phyloP scores from a whole-genome alignment of 495 filamentous ascomycete genomes.

The Pyrenula massariospora region DNA sequence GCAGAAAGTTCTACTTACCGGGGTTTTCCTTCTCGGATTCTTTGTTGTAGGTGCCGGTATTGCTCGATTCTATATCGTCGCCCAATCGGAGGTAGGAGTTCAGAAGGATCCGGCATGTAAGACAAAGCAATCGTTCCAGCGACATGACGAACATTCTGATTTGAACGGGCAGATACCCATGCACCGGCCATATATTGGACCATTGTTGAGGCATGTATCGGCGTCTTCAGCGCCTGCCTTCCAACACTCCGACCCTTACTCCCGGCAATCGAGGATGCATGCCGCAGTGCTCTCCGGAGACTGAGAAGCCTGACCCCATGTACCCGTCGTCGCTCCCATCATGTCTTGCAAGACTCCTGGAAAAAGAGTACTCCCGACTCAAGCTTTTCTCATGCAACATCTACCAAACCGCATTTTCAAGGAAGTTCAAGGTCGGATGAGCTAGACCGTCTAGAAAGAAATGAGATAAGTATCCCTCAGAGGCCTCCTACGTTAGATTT shows the following conservation, averaged over 20 bases:
- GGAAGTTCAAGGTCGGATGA: neutral
- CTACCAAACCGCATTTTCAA: neutral
- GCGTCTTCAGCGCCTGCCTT: slow-evolving; percentile 8
- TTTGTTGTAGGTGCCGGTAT: neutral
- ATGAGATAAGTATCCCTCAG: neutral
- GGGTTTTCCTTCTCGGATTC: slow-evolving; percentile 29
- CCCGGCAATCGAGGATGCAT: neutral
- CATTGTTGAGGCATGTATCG: neutral
- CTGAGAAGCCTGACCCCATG: neutral
- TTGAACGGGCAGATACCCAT: neutral
- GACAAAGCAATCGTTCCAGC: slow-evolving; percentile 1
- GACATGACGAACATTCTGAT: neutral
- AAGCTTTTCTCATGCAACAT: neutral
- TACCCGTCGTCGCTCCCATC: neutral
- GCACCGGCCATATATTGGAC: neutral
- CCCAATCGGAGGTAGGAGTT: neutral
- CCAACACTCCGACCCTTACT: slow-evolving; percentile 8
- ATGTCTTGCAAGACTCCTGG: neutral
- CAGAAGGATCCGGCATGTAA: neutral
- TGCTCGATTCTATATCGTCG: neutral
- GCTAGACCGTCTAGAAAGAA: neutral
- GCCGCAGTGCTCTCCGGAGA: neutral
- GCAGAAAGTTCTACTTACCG: slow-evolving; percentile 26
- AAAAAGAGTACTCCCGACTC: neutral
- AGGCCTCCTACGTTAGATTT: no score